These are phyloP conservation scores for Arthrobotrys iridis DNA, from an alignment of 2,329 filamentous ascomycete genomes.

Conservation along the genomic window DNA sequence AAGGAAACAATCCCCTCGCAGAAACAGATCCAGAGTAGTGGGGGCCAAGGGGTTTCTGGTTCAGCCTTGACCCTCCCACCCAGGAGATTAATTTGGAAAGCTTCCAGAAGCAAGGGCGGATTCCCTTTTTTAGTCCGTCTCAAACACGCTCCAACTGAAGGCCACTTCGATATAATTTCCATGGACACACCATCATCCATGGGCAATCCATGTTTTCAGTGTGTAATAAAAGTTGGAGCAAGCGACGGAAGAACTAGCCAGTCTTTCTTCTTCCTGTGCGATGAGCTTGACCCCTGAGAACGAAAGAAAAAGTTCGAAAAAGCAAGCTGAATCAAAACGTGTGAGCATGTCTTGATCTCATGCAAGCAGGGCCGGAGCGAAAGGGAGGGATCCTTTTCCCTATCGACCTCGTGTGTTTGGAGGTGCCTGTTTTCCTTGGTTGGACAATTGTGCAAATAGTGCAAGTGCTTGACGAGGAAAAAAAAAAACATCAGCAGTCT, in stretches of 20 bases:
- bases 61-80: slow-evolving; percentile 20
- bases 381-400: slow-evolving; percentile 25
- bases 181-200: slow-evolving; percentile 10
- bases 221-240: slow-evolving; percentile 32
- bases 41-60: slow-evolving; percentile 36
- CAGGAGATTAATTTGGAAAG: slow-evolving; percentile 54
- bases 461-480: background rate
- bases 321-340: slow-evolving; percentile 52
- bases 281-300: slow-evolving; percentile 10
- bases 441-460: background rate
- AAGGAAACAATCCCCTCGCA: slow-evolving; percentile 14
- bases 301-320: slow-evolving; percentile 22
- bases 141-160: slow-evolving; percentile 35
- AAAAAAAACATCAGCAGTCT: background rate
- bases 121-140: slow-evolving; percentile 46
- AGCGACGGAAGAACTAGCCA: slow-evolving; percentile 29
- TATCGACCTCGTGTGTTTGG: slow-evolving; percentile 41
- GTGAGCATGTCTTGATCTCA: slow-evolving; percentile 42
- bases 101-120: slow-evolving; percentile 54
- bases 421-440: slow-evolving; percentile 39
- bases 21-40: slow-evolving; percentile 13
- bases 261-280: background rate
- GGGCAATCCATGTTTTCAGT: slow-evolving; percentile 16
- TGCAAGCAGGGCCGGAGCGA: slow-evolving; percentile 26
- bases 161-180: slow-evolving; percentile 41